Percentiles rank a stretch among this genome's conserved stretches.
These are phyloP conservation scores for Dendrocalamus latiflorus DNA, from an alignment of 202 grass and related monocot genomes.

Conservation along the genomic window DNA sequence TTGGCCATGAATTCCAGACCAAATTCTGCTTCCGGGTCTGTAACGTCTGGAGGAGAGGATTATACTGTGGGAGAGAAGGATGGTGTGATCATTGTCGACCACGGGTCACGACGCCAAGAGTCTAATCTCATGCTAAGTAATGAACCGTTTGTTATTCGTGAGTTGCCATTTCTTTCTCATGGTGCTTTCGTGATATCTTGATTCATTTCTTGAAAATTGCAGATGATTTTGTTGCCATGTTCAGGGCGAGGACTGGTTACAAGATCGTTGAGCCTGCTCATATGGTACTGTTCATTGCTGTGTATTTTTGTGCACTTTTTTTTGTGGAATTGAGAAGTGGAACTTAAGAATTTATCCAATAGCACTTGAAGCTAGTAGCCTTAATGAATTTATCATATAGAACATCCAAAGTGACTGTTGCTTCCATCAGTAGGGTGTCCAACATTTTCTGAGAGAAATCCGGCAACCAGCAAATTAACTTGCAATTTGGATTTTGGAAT, in stretches of 20 bases:
- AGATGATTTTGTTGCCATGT: constrained; percentile 88
- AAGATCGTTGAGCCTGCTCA: constrained; percentile 84
- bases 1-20: constrained; percentile 20
- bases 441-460: background rate
- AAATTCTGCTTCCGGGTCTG: background rate
- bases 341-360: background rate
- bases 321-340: background rate
- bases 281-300: constrained; percentile 52
- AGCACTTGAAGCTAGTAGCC: background rate
- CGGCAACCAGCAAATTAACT: background rate
- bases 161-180: background rate
- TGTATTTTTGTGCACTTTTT: background rate
- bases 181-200: background rate
- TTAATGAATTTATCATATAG: background rate
- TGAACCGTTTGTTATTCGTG: background rate
- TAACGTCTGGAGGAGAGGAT: constrained; percentile 11
- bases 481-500: background rate
- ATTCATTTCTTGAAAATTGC: constrained; percentile 23
- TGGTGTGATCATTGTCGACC: constrained; percentile 84
- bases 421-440: background rate
- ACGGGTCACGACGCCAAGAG: constrained; percentile 83
- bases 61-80: constrained; percentile 47
- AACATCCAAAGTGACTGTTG: background rate
- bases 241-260: constrained; percentile 64
- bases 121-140: constrained; percentile 94